Evolutionary conservation across 148 eudicot species (phyloP).

Genomic region (Rhododendron henanense): DNA sequence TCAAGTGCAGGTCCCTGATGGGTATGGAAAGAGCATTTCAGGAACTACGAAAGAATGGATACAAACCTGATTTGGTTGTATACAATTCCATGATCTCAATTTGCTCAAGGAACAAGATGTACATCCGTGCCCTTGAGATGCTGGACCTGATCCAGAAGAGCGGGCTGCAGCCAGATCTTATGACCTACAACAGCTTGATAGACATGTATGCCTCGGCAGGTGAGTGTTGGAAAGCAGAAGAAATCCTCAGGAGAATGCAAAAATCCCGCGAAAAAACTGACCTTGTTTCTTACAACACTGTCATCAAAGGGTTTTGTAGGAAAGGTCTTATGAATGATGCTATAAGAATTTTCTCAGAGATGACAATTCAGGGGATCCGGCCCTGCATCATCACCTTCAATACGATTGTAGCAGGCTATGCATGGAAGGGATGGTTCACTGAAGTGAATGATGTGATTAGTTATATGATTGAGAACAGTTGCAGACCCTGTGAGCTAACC

Average conservation of each 20-base stretch:
- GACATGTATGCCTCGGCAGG: conserved; percentile 82
- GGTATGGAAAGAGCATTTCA: conserved; percentile 83
- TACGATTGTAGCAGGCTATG: conserved; percentile 80
- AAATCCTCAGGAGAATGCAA: conserved; percentile 46
- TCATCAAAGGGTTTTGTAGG: conserved; percentile 84
- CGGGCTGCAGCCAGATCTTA: conserved; percentile 71
- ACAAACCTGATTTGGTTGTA: conserved; percentile 75
- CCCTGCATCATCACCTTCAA: conserved; percentile 88
- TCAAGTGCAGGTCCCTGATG: conserved; percentile 54
- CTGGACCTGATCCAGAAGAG: conserved; percentile 39
- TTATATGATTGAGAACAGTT: conserved; percentile 67
- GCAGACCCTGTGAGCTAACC: conserved; percentile 76
- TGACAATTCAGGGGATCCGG: conserved; percentile 67
- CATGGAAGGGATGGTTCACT: conserved; percentile 54
- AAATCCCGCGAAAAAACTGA: conserved; percentile 58
- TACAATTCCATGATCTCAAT: conserved; percentile 85
- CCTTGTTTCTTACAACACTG: conserved; percentile 81
- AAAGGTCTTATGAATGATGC: conserved; percentile 86
- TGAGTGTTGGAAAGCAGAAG: conserved; percentile 88
- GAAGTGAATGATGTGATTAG: conserved; percentile 68
- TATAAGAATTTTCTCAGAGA: conserved; percentile 56
- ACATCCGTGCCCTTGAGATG: conserved; percentile 67
- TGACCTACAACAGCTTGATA: conserved; percentile 79
- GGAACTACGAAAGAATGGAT: conserved; percentile 56
- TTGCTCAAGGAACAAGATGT: conserved; percentile 60